These are phyloP conservation scores for Neofusicoccum laricinum DNA, from an alignment of 2,329 filamentous ascomycete genomes.

Conservation along the genomic window DNA sequence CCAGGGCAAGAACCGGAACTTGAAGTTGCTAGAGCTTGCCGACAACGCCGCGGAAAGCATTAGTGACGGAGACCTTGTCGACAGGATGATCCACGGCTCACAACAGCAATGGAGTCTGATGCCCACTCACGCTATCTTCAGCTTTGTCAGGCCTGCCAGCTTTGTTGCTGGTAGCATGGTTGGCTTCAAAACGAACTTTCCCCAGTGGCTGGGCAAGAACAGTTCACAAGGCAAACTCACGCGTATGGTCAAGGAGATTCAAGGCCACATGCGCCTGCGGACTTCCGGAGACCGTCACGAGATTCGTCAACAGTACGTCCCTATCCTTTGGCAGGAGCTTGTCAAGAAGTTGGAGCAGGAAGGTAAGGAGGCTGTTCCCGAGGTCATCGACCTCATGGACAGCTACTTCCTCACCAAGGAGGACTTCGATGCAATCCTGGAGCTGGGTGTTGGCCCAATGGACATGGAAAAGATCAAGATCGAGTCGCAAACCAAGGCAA, in stretches of 20 bases:
- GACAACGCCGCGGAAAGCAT: slow-evolving; percentile 93
- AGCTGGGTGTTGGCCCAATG: slow-evolving; percentile 85
- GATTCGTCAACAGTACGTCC: slow-evolving; percentile 90
- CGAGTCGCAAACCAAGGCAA: slow-evolving; percentile 79
- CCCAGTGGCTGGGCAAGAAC: slow-evolving; percentile 91
- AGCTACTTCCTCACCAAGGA: slow-evolving; percentile 93
- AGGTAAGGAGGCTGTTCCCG: slow-evolving; percentile 76
- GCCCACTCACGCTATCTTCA: slow-evolving; percentile 94
- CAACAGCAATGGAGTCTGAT: slow-evolving; percentile 99
- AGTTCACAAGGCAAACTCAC: slow-evolving; percentile 72
- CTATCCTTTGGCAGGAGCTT: slow-evolving; percentile 78
- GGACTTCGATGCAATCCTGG: slow-evolving; percentile 88
- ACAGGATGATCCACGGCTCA: slow-evolving; percentile 96
- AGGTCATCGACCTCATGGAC: slow-evolving; percentile 94
- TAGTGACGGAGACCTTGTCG: slow-evolving; percentile 92
- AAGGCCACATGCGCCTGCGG: slow-evolving; percentile 92
- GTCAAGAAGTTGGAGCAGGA: slow-evolving; percentile 71
- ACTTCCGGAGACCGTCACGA: slow-evolving; percentile 90
- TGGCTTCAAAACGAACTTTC: slow-evolving; percentile 68
- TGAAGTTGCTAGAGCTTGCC: slow-evolving; percentile 82
- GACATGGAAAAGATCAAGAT: slow-evolving; percentile 72
- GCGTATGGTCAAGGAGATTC: slow-evolving; percentile 86
- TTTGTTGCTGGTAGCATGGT: slow-evolving; percentile 76
- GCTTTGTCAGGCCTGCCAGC: slow-evolving; percentile 86
- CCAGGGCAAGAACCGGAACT: slow-evolving; percentile 64